A percentile compares a stretch with the other conserved stretches of the same genome.
Evolutionary conservation across 768 basidiomycete species (phyloP).

Genomic region (Pleurotus sapidus): DNA sequence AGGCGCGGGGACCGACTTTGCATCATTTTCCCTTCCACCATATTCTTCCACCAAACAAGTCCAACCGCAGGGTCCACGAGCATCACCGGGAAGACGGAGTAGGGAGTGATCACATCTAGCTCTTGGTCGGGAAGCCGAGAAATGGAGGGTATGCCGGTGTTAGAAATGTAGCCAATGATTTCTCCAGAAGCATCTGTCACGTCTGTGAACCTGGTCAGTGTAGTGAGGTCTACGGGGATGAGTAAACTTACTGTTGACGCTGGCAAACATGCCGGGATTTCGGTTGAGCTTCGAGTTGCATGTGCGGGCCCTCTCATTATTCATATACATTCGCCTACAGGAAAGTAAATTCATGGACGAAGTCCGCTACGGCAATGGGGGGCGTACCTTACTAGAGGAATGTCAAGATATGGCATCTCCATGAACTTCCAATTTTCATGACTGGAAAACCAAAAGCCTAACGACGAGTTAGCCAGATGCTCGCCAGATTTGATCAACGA

Average conservation of each 20-base stretch:
- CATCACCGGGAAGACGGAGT: slow-evolving; percentile 21
- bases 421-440: slow-evolving; percentile 24
- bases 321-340: slow-evolving; percentile 15
- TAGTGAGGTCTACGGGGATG: too few relatives aligned
- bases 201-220: not conserved
- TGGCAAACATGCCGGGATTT: slow-evolving; percentile 21
- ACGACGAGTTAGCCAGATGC: too few relatives aligned
- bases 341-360: not conserved
- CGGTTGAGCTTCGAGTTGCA: slow-evolving; percentile 17
- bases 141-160: slow-evolving; percentile 19
- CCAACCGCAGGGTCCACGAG: slow-evolving; percentile 18
- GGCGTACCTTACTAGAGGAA: slow-evolving; percentile 16
- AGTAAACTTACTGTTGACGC: slow-evolving; percentile 13
- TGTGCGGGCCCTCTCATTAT: slow-evolving; percentile 19
- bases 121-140: slow-evolving; percentile 21
- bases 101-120: slow-evolving; percentile 22
- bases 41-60: slow-evolving; percentile 20
- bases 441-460: slow-evolving; percentile 22
- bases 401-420: slow-evolving; percentile 20
- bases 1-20: slow-evolving; percentile 13
- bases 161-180: slow-evolving; percentile 22
- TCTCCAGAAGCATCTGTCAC: slow-evolving; percentile 19
- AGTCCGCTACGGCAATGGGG: too few relatives aligned
- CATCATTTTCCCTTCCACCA: slow-evolving; percentile 18
- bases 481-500: not conserved